Evolutionary conservation across 148 eudicot species (phyloP), one percentile per base, ranked within the genome.

Genomic region (Limonium bicolor): DNA sequence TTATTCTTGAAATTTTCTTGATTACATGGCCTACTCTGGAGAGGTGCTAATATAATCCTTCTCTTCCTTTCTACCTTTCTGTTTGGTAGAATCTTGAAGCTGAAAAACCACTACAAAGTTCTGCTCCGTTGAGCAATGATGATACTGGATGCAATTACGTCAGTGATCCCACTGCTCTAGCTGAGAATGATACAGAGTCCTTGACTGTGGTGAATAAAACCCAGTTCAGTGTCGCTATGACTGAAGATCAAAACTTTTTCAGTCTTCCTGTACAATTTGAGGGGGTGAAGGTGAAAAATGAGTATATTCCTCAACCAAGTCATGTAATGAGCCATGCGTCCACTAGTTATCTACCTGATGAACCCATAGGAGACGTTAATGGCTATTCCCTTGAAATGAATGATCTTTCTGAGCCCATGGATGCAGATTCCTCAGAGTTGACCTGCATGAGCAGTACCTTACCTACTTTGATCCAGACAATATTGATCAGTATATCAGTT

Each of bases 341-440:
- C 39, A 50, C 35, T 33, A 67, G 71, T 56, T 78, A 53, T 61
- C 58, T 75, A 47, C 67, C 77, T n/a, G 73, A 61, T 54, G 77
- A 72, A 46, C 72, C 75, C 16, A 53, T 54, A 41, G 20, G 61
- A 23, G 77, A 69, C 55, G 35, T 46, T 9, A 42, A 34, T 19
- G 75, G 66, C 35, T 29, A 70, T 19, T 84, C 63, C 59, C 36
- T 73, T 24, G 95, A 84, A 61, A 66, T 73, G 48, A 51, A 64
- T 61, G 93, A 90, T 48, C 63, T 83, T 23, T 53, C 61, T 14
- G 63, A 60, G 53, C 56, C 76, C 14, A 33, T 51, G 46, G 64
- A 58, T 40, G 69, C 42, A 24, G 60, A 75, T 46, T 42, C 75
- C 30, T 36, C 65, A 13, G 58, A 74, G 40, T 56, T 56, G 76